Evolutionary conservation across 768 basidiomycete genomes (phyloP).

Genomic region (Amanita pallidorosea): DNA sequence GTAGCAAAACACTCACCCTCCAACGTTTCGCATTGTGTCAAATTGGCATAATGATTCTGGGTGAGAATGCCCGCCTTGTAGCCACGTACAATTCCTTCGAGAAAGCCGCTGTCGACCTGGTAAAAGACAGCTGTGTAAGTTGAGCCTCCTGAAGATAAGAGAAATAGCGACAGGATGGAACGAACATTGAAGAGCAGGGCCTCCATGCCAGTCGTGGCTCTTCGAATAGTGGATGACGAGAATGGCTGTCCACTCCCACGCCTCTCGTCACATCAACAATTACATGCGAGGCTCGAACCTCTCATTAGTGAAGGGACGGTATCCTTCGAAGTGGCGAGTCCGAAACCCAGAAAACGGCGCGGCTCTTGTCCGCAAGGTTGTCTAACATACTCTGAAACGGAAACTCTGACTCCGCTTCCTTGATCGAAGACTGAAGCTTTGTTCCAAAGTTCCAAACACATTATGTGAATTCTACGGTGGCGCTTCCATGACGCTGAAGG

Average conservation of each 20-base stretch:
- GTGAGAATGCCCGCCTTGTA: slow-evolving; percentile 91
- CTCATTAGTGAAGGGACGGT: too few species aligned
- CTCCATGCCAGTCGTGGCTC: slow-evolving; percentile 47
- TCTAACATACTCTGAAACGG: too few species aligned
- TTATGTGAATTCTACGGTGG: slow-evolving; percentile 11
- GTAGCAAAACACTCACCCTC: slow-evolving; percentile 54
- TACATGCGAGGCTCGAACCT: too few species aligned
- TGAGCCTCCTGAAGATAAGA: slow-evolving; percentile 9
- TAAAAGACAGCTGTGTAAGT: slow-evolving; percentile 14
- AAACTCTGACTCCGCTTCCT: too few species aligned
- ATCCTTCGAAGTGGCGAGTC: too few species aligned
- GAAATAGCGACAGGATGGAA: slow-evolving; percentile 1
- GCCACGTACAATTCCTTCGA: slow-evolving; percentile 79
- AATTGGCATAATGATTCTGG: slow-evolving; percentile 82
- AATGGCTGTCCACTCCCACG: slow-evolving; percentile 2
- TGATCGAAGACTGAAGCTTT: neutral
- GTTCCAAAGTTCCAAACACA: neutral
- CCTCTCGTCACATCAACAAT: too few species aligned
- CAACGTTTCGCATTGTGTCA: slow-evolving; percentile 94
- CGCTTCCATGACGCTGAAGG: neutral
- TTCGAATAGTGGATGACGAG: neutral
- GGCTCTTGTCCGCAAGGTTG: too few species aligned
- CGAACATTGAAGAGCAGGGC: slow-evolving; percentile 82
- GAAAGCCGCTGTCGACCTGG: slow-evolving; percentile 64
- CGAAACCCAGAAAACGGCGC: too few species aligned